A percentile compares a stretch with the other conserved stretches of the same genome.
These are phyloP conservation scores for Camellia granthamiana DNA, from an alignment of 148 eudicot genomes.

Conservation along the genomic window DNA sequence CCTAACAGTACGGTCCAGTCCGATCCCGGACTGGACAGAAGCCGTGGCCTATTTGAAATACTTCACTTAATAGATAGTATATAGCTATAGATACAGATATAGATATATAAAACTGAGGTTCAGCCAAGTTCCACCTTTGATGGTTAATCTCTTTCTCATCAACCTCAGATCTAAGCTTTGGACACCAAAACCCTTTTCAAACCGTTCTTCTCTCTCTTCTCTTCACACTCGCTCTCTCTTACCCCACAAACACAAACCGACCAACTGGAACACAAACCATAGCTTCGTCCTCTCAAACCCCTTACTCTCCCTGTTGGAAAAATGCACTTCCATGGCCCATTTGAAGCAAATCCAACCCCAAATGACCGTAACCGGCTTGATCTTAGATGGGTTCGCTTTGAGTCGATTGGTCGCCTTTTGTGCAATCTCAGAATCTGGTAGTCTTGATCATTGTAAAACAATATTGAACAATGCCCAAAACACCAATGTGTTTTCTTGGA, in stretches of 20 bases:
- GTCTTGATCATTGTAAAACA: constrained; percentile 33
- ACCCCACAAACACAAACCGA: constrained; percentile 39
- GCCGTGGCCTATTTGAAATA: too few relatives aligned
- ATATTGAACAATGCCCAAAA: constrained; percentile 28
- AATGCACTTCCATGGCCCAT: constrained; percentile 44
- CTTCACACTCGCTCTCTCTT: constrained; percentile 37
- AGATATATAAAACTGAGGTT: too few relatives aligned
- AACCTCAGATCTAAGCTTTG: constrained; percentile 19
- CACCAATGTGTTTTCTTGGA: constrained; percentile 51
- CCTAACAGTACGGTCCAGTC: too few relatives aligned
- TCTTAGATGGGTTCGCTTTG: constrained; percentile 42
- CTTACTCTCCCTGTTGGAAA: constrained; percentile 47
- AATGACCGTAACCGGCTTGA: constrained; percentile 44
- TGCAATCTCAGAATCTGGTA: constrained; percentile 46
- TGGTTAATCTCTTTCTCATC: constrained; percentile 22
- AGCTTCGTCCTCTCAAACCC: constrained; percentile 48
- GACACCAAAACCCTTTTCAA: not conserved
- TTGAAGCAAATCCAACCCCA: constrained; percentile 54
- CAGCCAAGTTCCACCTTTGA: constrained; percentile 1
- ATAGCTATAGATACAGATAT: too few relatives aligned
- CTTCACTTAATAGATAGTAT: too few relatives aligned
- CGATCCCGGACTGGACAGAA: too few relatives aligned
- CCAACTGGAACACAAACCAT: constrained; percentile 54
- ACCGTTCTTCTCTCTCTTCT: not conserved
- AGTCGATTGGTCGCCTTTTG: constrained; percentile 61